Conservation (phyloP, 805 yeast species). For the Saturnispora sekii region DNA sequence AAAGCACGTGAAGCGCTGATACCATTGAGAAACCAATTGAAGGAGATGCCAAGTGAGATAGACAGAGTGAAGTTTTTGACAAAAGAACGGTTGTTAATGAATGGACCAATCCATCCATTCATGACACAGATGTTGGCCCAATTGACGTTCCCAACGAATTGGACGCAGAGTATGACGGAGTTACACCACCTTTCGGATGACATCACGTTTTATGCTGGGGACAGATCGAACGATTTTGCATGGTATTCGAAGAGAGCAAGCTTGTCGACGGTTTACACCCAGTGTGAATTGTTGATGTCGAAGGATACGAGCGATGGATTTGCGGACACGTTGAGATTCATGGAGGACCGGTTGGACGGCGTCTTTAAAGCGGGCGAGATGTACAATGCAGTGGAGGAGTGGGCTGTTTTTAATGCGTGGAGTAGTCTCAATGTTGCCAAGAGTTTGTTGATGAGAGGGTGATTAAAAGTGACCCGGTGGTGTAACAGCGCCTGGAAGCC, state of each 20-base stretch:
- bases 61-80: slow-evolving; percentile 25
- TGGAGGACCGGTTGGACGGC: slow-evolving; percentile 46
- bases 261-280: slow-evolving; percentile 59
- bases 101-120: slow-evolving; percentile 36
- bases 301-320: slow-evolving; percentile 55
- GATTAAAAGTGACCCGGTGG: slow-evolving; percentile 1
- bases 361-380: slow-evolving; percentile 48
- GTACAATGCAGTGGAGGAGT: slow-evolving; percentile 62
- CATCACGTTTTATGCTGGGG: slow-evolving; percentile 70
- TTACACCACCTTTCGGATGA: slow-evolving; percentile 76
- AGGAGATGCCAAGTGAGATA: slow-evolving; percentile 18
- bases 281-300: slow-evolving; percentile 71
- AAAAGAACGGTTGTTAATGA: slow-evolving; percentile 40
- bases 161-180: slow-evolving; percentile 49
- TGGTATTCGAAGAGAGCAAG: slow-evolving; percentile 89
- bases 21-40: slow-evolving; percentile 18
- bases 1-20: slow-evolving; percentile 31
- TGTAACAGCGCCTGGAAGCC: not conserved
- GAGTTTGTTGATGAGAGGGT: slow-evolving; percentile 61
- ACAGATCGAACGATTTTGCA: slow-evolving; percentile 66
- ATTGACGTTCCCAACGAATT: slow-evolving; percentile 55
- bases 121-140: slow-evolving; percentile 47
- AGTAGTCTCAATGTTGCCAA: slow-evolving; percentile 57
- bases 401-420: slow-evolving; percentile 60
- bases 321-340: slow-evolving; percentile 52